Conservation (phyloP, 1,284 basidiomycete species). For the Leccinum glutinopallens region DNA sequence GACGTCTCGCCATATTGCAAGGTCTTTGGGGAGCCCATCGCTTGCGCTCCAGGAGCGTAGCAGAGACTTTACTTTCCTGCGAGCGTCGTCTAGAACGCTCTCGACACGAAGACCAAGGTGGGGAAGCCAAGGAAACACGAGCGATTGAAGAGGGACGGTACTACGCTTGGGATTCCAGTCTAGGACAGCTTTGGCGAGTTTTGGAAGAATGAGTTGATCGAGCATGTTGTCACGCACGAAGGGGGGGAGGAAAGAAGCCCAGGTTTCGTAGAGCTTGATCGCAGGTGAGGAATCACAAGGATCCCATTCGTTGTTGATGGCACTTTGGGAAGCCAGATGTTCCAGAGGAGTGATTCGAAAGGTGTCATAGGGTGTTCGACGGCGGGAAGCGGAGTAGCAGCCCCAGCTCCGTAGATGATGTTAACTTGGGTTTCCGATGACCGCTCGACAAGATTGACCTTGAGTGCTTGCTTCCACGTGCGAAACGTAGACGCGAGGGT, state of each 20-base stretch:
- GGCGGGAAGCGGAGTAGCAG: slow-evolving; percentile 30
- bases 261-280: slow-evolving; percentile 84
- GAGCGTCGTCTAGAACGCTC: slow-evolving; percentile 81
- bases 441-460: slow-evolving; percentile 50
- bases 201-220: slow-evolving; percentile 94
- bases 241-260: slow-evolving; percentile 83
- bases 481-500: slow-evolving; percentile 66
- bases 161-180: slow-evolving; percentile 76
- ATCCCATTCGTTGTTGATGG: slow-evolving; percentile 93
- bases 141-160: slow-evolving; percentile 65
- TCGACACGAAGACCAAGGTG: slow-evolving; percentile 81
- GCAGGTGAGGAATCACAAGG: slow-evolving; percentile 74
- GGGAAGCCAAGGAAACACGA: slow-evolving; percentile 97
- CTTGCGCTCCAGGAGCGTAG: slow-evolving; percentile 79
- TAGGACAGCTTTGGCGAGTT: slow-evolving; percentile 82
- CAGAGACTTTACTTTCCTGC: slow-evolving; percentile 79
- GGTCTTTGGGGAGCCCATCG: slow-evolving; percentile 75
- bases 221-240: slow-evolving; percentile 96
- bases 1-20: slow-evolving; percentile 82
- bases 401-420: slow-evolving; percentile 54
- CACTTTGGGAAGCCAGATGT: slow-evolving; percentile 92
- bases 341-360: slow-evolving; percentile 94
- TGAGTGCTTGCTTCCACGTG: slow-evolving; percentile 69
- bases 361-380: slow-evolving; percentile 85
- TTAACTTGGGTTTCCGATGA: slow-evolving; percentile 51